Base-by-base conservation (phyloP, 2,329 filamentous ascomycete species). In the Cladosporium colombiae region DNA sequence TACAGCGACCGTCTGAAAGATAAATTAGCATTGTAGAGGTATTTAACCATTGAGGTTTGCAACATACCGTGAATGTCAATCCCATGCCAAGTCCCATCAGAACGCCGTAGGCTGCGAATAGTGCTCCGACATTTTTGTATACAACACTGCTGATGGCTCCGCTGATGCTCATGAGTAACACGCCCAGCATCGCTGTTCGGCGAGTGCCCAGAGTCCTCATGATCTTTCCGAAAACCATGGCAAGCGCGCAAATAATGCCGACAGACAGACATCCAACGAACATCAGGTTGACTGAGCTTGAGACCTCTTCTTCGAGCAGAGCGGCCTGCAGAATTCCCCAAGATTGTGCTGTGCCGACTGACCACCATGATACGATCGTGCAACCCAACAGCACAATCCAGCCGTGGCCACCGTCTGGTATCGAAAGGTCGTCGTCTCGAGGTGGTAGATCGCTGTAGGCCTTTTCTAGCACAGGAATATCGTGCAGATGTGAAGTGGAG, bases 261-360 rank as follows among this genome's bases (percentile, higher is more conserved):
- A 83, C 77, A 10, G 80, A 78, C 14, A 88, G 70, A 0, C 83
- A 85, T 1, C 86, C 86, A 2, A 89, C 83, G 68, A 88, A 89
- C 1, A 85, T 83, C 25, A 89, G 77, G 0, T 83, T 86, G 0
- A 82, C 82, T 0, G 85, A 78, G 0, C 80, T 79, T 0, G 80
- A 80, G 0, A 87, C 75, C 0, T 78, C 78, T 11, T 81, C 75
- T 37, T 82, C 75, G 3, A 87, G 81, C 1, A 89, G 79, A 0
- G 82, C 85, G 4, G 80, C 80, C 74, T 89, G 87, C 56, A 88
- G 77, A 0, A 89, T 81, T 27, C 86, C 87, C 86, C 86, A 89
- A 68, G 81, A 81, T 71, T 86, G 87, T 8, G 80, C 80, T 0
- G 81, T 84, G 60, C 86, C 86, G 58, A 84, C 81, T 61, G 83